Conservation (phyloP, 768 basidiomycete species). For the Coprinopsis marcescibilis region DNA sequence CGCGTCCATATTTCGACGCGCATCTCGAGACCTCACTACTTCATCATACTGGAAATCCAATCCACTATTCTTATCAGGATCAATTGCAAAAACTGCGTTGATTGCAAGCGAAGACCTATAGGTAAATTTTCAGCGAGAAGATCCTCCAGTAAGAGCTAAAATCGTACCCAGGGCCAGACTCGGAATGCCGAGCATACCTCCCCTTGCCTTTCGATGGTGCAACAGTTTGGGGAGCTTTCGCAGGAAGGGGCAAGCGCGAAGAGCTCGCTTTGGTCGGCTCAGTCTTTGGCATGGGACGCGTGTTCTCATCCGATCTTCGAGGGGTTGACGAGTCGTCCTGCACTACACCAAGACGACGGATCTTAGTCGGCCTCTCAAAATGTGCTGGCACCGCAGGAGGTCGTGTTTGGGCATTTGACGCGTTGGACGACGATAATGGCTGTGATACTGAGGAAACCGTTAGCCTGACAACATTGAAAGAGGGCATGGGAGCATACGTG, state of each 20-base stretch:
- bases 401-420: slow-evolving; percentile 1
- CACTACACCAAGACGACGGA: background rate
- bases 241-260: background rate
- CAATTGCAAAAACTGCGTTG: slow-evolving; percentile 62
- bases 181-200: slow-evolving; percentile 11
- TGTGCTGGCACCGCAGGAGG: background rate
- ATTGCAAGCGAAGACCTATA: slow-evolving; percentile 36
- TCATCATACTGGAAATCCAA: slow-evolving; percentile 65
- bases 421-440: slow-evolving; percentile 2
- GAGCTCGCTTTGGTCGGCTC: slow-evolving; percentile 3
- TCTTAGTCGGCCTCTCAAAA: slow-evolving; percentile 5
- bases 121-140: slow-evolving; percentile 2
- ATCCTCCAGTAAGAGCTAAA: background rate
- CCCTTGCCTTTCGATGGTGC: slow-evolving; percentile 13
- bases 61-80: slow-evolving; percentile 61
- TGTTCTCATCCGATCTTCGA: slow-evolving; percentile 3
- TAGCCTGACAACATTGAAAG: background rate
- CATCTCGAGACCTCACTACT: slow-evolving; percentile 63
- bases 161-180: slow-evolving; percentile 22
- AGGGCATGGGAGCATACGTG: slow-evolving; percentile 3
- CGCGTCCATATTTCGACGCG: slow-evolving; percentile 61
- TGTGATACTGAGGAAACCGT: too few relatives aligned
- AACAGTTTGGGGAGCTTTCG: background rate
- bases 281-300: slow-evolving; percentile 3
- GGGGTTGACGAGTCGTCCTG: slow-evolving; percentile 2